Evolutionary conservation across 2,329 filamentous ascomycete species (phyloP).

Genomic region (Celoporthe dispersa): DNA sequence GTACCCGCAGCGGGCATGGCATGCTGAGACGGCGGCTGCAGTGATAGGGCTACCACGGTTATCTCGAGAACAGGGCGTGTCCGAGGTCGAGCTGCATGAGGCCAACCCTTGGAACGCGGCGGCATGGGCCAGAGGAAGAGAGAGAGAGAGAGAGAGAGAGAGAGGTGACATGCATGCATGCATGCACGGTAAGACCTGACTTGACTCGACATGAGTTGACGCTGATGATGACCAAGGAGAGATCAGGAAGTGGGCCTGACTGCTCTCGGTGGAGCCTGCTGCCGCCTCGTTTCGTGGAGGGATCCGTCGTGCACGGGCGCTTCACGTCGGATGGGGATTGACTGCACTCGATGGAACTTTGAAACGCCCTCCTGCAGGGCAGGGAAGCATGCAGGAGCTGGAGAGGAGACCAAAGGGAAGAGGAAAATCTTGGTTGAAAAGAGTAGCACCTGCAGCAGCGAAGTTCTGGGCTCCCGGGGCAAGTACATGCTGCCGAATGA

Average conservation of each 20-base stretch:
- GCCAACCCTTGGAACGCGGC: background rate
- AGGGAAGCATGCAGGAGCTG: slow-evolving; percentile 7
- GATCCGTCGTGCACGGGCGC: slow-evolving; percentile 13
- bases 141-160: too few relatives aligned
- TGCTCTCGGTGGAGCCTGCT: slow-evolving; percentile 8
- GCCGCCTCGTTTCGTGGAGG: slow-evolving; percentile 4
- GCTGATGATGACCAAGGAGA: background rate
- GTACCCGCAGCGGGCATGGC: background rate
- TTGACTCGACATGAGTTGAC: background rate
- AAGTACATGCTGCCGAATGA: background rate
- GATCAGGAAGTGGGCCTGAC: background rate
- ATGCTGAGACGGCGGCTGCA: slow-evolving; percentile 4
- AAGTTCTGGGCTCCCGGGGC: background rate
- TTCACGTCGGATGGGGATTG: slow-evolving; percentile 13
- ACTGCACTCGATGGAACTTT: slow-evolving; percentile 13
- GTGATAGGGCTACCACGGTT: background rate
- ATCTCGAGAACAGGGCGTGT: background rate
- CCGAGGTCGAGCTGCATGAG: background rate
- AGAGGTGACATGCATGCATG: slow-evolving; percentile 3
- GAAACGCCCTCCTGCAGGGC: slow-evolving; percentile 23
- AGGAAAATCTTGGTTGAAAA: background rate
- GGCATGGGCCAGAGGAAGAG: background rate
- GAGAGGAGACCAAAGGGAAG: background rate
- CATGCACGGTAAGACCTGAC: background rate
- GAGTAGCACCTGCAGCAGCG: background rate